Base-by-base conservation (phyloP, 2,329 filamentous ascomycete species). In the Juglanconis oblonga region DNA sequence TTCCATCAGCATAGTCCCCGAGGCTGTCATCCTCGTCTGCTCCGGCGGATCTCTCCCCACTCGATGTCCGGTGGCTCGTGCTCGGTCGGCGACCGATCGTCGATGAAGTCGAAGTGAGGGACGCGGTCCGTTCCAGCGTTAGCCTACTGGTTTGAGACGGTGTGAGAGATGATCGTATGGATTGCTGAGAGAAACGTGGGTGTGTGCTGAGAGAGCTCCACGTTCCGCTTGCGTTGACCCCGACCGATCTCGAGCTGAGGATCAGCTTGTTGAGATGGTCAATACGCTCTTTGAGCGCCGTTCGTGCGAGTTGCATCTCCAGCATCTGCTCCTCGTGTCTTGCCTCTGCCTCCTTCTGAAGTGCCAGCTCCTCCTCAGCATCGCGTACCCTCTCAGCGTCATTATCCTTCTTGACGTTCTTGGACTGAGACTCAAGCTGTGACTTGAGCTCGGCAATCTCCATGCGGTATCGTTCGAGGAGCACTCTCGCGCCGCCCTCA, bases 241-340 rank as follows among this genome's bases (percentile, higher is more conserved):
- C 95, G 5, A 91, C 90, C 5, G 94, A 98, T 72, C 97, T 97
- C 14, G 94, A 98, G 72, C 92, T 96, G 62, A 99, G 78, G 65
- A 99, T 98, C 53, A 99, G 80, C 52, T 94, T 88, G 75, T 98
- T 99, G 51, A 99, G 81, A 74, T 99, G 95, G 72, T 97, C 93
- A 68, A 99, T 99, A 35, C 95, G 88, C 78, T 99, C 95, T 73
- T 98, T 99, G 57, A 99, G 78, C 0, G 95, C 95, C 1, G 95
- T 99, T 47, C 95, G 87, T 36, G 95, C 95, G 51, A 99, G 83
- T 72, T 99, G 95, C 91, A 99, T 98, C 75, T 99, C 95, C 57
- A 99, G 81, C 84, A 99, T 94, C 74, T 99, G 95, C 77, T 98
- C 95, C 71, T 97, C 93, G 67, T 97, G 95, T 44, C 92, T 87